Conservation (phyloP, 2,329 filamentous ascomycete species). For the Blumeria graminis region DNA sequence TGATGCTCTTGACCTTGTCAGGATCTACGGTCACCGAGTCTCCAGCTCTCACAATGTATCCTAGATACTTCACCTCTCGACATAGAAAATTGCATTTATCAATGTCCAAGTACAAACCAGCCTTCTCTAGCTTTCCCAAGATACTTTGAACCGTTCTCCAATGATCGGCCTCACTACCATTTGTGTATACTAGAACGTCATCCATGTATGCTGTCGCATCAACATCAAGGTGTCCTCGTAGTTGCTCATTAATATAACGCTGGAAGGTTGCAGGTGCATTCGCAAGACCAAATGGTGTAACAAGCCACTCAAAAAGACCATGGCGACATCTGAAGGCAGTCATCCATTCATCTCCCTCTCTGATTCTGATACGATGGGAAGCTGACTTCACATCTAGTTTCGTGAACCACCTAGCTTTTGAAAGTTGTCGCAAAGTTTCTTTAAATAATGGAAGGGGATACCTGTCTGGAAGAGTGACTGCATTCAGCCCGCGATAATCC, state of each 20-base stretch:
- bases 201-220: not conserved
- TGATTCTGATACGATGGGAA: not conserved
- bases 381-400: not conserved
- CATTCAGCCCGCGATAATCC: not conserved
- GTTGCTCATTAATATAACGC: not conserved
- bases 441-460: not conserved
- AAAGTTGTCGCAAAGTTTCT: not conserved
- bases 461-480: not conserved
- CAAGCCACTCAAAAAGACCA: not conserved
- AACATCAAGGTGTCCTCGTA: not conserved
- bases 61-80: not conserved
- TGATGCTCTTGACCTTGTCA: not conserved
- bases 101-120: not conserved
- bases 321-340: not conserved
- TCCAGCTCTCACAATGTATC: not conserved
- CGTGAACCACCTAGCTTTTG: not conserved
- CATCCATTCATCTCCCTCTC: not conserved
- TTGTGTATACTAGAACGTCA: not conserved
- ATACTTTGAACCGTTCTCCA: not conserved
- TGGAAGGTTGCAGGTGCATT: not conserved
- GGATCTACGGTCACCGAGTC: not conserved
- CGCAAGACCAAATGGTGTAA: not conserved
- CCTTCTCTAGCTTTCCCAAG: not conserved
- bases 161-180: not conserved
- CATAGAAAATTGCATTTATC: not conserved